Evolutionary conservation across 1,284 basidiomycete species (phyloP).

Genomic region (Sporisorium graminicola): DNA sequence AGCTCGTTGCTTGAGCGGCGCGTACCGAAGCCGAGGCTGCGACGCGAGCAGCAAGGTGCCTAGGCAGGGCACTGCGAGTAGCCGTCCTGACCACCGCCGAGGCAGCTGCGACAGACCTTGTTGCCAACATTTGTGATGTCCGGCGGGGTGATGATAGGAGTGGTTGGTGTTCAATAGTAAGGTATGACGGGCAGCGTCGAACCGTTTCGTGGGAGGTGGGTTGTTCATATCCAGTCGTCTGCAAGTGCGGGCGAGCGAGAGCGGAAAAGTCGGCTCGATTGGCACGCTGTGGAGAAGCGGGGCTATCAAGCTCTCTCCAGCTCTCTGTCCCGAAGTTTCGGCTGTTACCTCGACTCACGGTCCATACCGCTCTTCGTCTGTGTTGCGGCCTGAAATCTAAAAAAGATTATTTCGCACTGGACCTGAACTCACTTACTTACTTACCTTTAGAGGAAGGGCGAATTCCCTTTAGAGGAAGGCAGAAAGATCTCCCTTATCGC

Average conservation of each 20-base stretch:
- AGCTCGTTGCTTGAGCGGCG: slow-evolving; percentile 8
- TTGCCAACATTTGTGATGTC: slow-evolving; percentile 26
- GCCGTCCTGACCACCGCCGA: slow-evolving; percentile 32
- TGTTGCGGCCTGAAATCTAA: slow-evolving; percentile 20
- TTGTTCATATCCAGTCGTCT: neutral
- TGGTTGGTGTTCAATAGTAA: slow-evolving; percentile 17
- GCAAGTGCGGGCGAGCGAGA: neutral
- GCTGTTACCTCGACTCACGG: slow-evolving; percentile 16
- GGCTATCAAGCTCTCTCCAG: neutral
- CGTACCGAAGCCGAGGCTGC: slow-evolving; percentile 15
- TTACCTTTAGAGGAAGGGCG: slow-evolving; percentile 47
- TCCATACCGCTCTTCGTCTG: slow-evolving; percentile 14
- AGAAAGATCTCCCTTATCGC: slow-evolving; percentile 32
- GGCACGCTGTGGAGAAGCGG: slow-evolving; percentile 5
- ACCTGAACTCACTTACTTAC: no score
- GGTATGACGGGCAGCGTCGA: neutral
- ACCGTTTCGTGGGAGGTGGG: neutral
- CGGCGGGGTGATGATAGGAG: neutral
- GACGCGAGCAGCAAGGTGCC: slow-evolving; percentile 28
- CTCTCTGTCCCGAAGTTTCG: neutral
- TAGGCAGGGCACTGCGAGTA: slow-evolving; percentile 23
- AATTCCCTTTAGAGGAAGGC: slow-evolving; percentile 56
- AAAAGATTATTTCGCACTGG: neutral
- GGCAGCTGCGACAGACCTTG: slow-evolving; percentile 25
- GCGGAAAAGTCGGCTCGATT: neutral